These are phyloP conservation scores for Kalmusia sp. DNA, from an alignment of 2,329 filamentous ascomycete species.

Conservation along the genomic window DNA sequence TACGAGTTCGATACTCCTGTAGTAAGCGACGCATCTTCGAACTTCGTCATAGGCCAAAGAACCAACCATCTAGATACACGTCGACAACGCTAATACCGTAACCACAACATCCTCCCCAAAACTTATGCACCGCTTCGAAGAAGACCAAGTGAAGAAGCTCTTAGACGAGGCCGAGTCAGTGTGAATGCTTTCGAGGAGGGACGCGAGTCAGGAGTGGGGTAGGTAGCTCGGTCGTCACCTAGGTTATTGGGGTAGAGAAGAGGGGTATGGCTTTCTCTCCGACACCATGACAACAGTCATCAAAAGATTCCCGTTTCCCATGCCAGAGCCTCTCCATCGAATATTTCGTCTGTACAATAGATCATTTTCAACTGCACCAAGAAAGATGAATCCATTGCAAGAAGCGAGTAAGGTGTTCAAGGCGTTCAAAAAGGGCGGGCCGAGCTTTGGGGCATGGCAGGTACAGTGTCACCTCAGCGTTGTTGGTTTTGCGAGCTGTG, in stretches of 20 bases:
- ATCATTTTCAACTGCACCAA: constrained; percentile 2
- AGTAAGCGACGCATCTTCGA: constrained; percentile 52
- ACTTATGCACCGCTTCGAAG: constrained; percentile 79
- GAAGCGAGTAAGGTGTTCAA: constrained; percentile 61
- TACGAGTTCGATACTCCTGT: constrained; percentile 87
- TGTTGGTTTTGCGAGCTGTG: constrained; percentile 2
- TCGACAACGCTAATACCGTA: constrained; percentile 63
- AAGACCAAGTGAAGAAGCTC: constrained; percentile 69
- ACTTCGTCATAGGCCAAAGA: background rate
- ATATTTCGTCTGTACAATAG: background rate
- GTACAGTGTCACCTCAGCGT: constrained; percentile 39
- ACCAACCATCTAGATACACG: constrained; percentile 57
- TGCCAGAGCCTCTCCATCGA: background rate
- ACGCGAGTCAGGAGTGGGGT: constrained; percentile 1
- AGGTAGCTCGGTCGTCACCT: constrained; percentile 1
- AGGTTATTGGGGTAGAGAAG: background rate
- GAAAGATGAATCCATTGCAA: constrained; percentile 56
- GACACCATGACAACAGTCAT: constrained; percentile 22
- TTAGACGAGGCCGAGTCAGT: constrained; percentile 64
- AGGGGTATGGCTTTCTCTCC: constrained; percentile 8
- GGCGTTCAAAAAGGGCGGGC: constrained; percentile 56
- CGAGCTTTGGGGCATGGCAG: constrained; percentile 65
- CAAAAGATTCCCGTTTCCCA: background rate
- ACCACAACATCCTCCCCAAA: constrained; percentile 68
- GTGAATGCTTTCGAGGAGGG: background rate